These are phyloP conservation scores for Diplodia intermedia DNA, from an alignment of 2,329 filamentous ascomycete species.

Conservation along the genomic window DNA sequence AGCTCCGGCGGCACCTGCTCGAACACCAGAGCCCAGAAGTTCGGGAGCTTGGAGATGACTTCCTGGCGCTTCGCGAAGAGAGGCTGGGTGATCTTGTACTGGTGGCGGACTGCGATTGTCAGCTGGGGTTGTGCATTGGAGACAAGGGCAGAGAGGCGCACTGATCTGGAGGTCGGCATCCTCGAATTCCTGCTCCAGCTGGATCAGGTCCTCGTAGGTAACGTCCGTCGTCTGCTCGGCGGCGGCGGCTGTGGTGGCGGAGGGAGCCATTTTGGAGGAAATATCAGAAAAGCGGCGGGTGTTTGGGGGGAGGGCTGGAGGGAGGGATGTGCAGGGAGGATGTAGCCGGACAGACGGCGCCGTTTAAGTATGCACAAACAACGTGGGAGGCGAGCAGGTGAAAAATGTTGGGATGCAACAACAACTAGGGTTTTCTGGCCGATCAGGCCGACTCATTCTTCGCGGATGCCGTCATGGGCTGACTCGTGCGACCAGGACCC, in stretches of 20 bases:
- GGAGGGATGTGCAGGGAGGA: background rate
- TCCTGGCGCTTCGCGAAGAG: conserved; percentile 79
- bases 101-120: conserved; percentile 69
- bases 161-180: conserved; percentile 82
- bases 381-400: conserved; percentile 11
- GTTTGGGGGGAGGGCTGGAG: background rate
- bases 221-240: conserved; percentile 43
- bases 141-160: conserved; percentile 57
- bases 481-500: background rate
- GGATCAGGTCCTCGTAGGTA: conserved; percentile 77
- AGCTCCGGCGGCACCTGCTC: conserved; percentile 85
- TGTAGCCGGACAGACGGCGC: conserved; percentile 2
- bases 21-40: conserved; percentile 96
- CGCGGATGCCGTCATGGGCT: conserved; percentile 16
- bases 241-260: conserved; percentile 19
- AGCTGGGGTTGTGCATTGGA: background rate
- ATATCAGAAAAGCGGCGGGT: background rate
- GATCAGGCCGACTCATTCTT: conserved; percentile 18
- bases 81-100: conserved; percentile 70
- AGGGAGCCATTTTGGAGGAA: conserved; percentile 13
- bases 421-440: conserved; percentile 32
- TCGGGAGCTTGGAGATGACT: conserved; percentile 73
- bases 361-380: conserved; percentile 13
- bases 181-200: conserved; percentile 84
- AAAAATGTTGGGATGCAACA: conserved; percentile 33